Base-by-base conservation (phyloP, 2,329 filamentous ascomycete genomes). In the Fusarium incarnatum region DNA sequence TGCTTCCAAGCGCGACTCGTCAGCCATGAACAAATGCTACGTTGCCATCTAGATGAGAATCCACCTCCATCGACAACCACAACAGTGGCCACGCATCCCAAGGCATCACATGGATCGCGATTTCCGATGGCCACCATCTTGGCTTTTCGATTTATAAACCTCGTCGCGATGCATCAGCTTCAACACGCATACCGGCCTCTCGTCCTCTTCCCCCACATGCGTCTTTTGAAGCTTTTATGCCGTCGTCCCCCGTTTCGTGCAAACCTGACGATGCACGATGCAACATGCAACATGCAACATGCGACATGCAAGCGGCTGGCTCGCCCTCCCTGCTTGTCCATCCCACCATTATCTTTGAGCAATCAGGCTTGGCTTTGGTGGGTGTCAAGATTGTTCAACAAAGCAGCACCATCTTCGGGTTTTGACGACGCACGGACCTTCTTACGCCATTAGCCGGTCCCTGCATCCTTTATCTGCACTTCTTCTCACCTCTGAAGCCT, bases 381-480 rank as follows among this genome's bases (percentile, higher is more conserved):
- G 53, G 64, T 64, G 68, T 62, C 56, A 46, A 59, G 54, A 67
- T 60, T 62, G 67, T 44, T 52, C 34, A 70, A 52, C 52, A 28
- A 44, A 64, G 49, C 49, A 59, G 45, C 49, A 68, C 57, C 45
- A 41, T 55, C 50, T 20, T 56, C 42, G 63, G 44, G 50, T 30
- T 48, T 60, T 56, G 56, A 52, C 59, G 47, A 52, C 68, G 68
- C 68, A 71, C 68, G 65, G 68, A 56, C 56, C 60, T 50, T 65
- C 45, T 32, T 70, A 52, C 68, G 60, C 68, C 64, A 68, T 71
- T 56, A 57, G 60, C 64, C 64, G 60, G 68, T 68, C 68, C 73
- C 70, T 75, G 71, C 72, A 71, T 71, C 73, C 68, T 74, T 70
- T 74, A 73, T 72, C 68, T 68, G 60, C 70, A 72, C 67, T 46